Conservation (phyloP, 306 rosid species). For the Cajanus cajan region DNA sequence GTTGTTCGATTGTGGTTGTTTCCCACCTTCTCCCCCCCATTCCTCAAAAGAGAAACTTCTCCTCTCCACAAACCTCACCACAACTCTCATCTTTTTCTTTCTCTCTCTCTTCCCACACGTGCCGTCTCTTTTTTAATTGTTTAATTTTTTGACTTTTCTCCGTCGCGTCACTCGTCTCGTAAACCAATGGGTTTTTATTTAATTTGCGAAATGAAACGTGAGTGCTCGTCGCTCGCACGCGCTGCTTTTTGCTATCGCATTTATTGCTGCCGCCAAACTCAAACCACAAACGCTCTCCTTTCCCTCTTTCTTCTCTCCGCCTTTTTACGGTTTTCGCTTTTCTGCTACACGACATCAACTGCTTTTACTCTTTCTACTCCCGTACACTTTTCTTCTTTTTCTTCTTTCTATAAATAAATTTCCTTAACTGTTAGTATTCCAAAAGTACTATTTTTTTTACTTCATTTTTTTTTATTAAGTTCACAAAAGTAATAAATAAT, state of each 20-base stretch:
- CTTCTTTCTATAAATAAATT: neutral
- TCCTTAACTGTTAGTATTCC: too few species aligned
- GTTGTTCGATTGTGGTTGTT: neutral
- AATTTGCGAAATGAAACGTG: neutral
- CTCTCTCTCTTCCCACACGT: slow-evolving; percentile 11
- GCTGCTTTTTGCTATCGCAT: neutral
- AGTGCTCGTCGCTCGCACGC: neutral
- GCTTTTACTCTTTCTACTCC: neutral
- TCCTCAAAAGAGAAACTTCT: neutral
- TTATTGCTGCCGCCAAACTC: slow-evolving; percentile 11
- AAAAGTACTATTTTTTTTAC: too few species aligned
- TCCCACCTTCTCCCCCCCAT: slow-evolving; percentile 5
- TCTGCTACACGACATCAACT: neutral
- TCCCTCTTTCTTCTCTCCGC: neutral
- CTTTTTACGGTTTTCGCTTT: neutral
- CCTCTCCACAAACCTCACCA: slow-evolving; percentile 3
- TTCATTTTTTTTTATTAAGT: too few species aligned
- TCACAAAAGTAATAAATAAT: too few species aligned
- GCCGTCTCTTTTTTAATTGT: neutral
- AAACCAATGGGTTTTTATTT: neutral
- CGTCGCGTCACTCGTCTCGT: neutral
- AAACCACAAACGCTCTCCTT: neutral
- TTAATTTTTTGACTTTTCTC: neutral
- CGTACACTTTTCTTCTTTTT: neutral
- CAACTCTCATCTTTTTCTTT: neutral